Conservation (phyloP, 768 basidiomycete species). For the Tricholomella constricta region DNA sequence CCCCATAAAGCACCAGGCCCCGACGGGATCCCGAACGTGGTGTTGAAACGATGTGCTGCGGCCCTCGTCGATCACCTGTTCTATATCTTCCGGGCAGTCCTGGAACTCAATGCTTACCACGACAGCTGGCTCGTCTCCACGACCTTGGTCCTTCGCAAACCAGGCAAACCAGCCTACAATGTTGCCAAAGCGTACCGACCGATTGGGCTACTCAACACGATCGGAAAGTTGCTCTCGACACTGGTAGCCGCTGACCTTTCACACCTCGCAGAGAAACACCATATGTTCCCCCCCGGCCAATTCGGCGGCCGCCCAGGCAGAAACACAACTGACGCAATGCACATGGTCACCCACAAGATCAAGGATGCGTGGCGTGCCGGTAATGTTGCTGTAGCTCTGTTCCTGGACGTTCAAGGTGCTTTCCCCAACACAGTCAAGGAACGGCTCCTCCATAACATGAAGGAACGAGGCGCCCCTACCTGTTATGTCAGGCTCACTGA, state of each 20-base stretch:
- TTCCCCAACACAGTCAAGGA: slow-evolving; percentile 41
- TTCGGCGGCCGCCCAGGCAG: slow-evolving; percentile 42
- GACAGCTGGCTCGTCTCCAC: slow-evolving; percentile 25
- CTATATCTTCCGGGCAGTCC: slow-evolving; percentile 26
- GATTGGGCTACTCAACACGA: slow-evolving; percentile 35
- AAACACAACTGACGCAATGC: slow-evolving; percentile 36
- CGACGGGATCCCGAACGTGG: slow-evolving; percentile 20
- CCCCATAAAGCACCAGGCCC: slow-evolving; percentile 31
- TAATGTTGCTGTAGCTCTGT: slow-evolving; percentile 36
- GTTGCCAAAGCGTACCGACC: slow-evolving; percentile 34
- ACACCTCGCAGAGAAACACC: slow-evolving; percentile 26
- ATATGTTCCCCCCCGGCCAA: slow-evolving; percentile 35
- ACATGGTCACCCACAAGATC: slow-evolving; percentile 32
- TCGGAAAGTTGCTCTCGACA: too few species aligned
- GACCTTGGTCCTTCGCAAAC: slow-evolving; percentile 36
- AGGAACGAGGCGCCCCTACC: slow-evolving; percentile 25
- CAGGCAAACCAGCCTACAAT: slow-evolving; percentile 35
- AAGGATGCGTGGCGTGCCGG: slow-evolving; percentile 43
- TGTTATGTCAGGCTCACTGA: slow-evolving; percentile 18
- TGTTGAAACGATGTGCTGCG: slow-evolving; percentile 17
- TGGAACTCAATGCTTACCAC: slow-evolving; percentile 29
- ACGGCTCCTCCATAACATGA: slow-evolving; percentile 33
- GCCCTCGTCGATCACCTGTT: slow-evolving; percentile 15
- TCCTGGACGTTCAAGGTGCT: slow-evolving; percentile 45
- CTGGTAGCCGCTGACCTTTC: slow-evolving; percentile 26